phyloP scores from a whole-genome alignment of 495 filamentous ascomycete genomes.

The Aspergillus hancockii region DNA sequence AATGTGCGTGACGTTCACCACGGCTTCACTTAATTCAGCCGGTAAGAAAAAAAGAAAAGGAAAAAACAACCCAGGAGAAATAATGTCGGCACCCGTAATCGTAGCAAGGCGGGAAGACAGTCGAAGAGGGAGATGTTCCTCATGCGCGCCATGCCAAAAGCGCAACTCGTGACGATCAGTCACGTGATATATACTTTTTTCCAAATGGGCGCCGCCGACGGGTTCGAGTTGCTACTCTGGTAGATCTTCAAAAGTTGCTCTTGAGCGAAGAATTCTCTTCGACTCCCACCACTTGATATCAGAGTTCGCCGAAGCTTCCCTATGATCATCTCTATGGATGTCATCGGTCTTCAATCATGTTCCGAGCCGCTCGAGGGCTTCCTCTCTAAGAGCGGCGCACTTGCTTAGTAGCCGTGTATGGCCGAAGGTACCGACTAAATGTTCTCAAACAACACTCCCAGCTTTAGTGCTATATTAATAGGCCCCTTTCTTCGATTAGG shows the following conservation, averaged over 20 bases:
- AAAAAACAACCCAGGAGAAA: constrained; percentile 5
- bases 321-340: constrained; percentile 50
- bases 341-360: constrained; percentile 49
- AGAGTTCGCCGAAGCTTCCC: background rate
- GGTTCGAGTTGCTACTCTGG: background rate
- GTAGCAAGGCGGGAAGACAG: constrained; percentile 14
- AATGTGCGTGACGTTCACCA: constrained; percentile 2
- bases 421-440: constrained; percentile 27
- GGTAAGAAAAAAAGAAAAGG: background rate
- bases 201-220: constrained; percentile 7
- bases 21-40: constrained; percentile 7
- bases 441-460: background rate
- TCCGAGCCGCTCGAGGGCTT: constrained; percentile 41
- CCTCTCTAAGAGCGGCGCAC: constrained; percentile 39
- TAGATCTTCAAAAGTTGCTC: background rate
- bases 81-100: constrained; percentile 8
- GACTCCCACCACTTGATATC: background rate
- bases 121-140: constrained; percentile 27
- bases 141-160: constrained; percentile 41
- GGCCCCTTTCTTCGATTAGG: constrained; percentile 5
- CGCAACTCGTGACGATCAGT: constrained; percentile 41
- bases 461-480: background rate
- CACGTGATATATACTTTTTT: constrained; percentile 41
- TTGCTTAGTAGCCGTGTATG: constrained; percentile 25
- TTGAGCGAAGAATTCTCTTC: background rate